A percentile compares a stretch with the other conserved stretches of the same genome.
These are phyloP conservation scores for Penicillium polonicum DNA, from an alignment of 2,329 filamentous ascomycete species.

Conservation along the genomic window DNA sequence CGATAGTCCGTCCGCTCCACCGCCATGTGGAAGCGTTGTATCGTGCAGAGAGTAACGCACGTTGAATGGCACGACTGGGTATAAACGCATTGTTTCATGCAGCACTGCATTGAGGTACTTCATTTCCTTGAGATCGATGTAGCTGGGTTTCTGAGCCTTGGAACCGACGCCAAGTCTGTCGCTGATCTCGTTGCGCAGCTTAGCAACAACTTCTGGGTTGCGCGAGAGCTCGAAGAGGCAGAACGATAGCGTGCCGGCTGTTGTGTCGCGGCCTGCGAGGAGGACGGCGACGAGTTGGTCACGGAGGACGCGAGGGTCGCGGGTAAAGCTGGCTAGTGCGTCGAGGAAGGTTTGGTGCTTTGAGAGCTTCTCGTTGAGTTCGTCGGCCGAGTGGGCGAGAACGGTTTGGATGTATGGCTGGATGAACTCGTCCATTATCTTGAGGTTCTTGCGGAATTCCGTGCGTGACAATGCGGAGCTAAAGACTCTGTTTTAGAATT, in stretches of 20 bases:
- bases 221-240: constrained; percentile 76
- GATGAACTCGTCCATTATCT: constrained; percentile 72
- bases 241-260: constrained; percentile 78
- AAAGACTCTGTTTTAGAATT: constrained; percentile 52
- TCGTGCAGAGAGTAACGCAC: constrained; percentile 69
- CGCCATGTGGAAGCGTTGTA: constrained; percentile 71
- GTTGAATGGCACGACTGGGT: constrained; percentile 78
- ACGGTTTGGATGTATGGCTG: constrained; percentile 74
- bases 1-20: constrained; percentile 48
- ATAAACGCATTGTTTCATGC: constrained; percentile 74
- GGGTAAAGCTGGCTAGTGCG: constrained; percentile 76
- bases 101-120: constrained; percentile 71
- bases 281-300: constrained; percentile 83
- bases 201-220: constrained; percentile 64
- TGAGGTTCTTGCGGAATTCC: constrained; percentile 63
- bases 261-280: constrained; percentile 80
- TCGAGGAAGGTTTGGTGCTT: constrained; percentile 84
- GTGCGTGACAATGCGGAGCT: constrained; percentile 62
- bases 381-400: constrained; percentile 65
- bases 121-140: constrained; percentile 82
- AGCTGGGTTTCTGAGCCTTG: constrained; percentile 56
- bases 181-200: constrained; percentile 72
- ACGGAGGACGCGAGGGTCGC: constrained; percentile 62
- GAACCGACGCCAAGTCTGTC: constrained; percentile 62
- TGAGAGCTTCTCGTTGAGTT: constrained; percentile 67